Percentiles rank a stretch among this genome's conserved stretches.
Evolutionary conservation across 805 yeast species (phyloP).

Genomic region (Candida sphagnicola): DNA sequence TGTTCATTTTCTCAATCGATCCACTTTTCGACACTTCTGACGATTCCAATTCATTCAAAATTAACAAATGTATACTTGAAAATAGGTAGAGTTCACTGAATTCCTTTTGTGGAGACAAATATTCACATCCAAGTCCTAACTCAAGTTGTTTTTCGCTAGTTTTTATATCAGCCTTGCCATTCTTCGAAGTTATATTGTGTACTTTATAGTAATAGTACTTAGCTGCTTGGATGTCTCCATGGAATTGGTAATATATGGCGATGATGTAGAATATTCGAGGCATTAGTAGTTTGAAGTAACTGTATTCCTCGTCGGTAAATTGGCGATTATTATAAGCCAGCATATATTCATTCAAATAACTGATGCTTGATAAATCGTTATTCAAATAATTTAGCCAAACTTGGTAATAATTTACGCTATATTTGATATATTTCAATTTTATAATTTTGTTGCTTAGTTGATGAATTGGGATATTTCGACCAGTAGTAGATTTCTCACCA

Average conservation of each 20-base stretch:
- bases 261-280: slow-evolving; percentile 37
- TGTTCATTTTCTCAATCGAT: slow-evolving; percentile 4
- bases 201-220: slow-evolving; percentile 37
- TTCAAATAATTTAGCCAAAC: slow-evolving; percentile 32
- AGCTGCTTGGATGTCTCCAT: slow-evolving; percentile 33
- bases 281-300: slow-evolving; percentile 30
- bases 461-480: slow-evolving; percentile 9
- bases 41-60: slow-evolving; percentile 21
- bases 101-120: slow-evolving; percentile 12
- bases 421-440: slow-evolving; percentile 24
- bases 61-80: slow-evolving; percentile 25
- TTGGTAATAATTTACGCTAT: slow-evolving; percentile 31
- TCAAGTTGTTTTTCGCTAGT: slow-evolving; percentile 12
- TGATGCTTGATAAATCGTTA: slow-evolving; percentile 18
- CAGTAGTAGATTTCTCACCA: not conserved
- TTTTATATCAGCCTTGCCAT: slow-evolving; percentile 1
- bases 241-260: slow-evolving; percentile 36
- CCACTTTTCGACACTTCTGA: slow-evolving; percentile 3
- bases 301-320: slow-evolving; percentile 36
- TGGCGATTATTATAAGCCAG: slow-evolving; percentile 28
- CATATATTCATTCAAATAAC: slow-evolving; percentile 29
- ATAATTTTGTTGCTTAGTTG: slow-evolving; percentile 21
- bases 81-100: slow-evolving; percentile 25
- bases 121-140: slow-evolving; percentile 23
- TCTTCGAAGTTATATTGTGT: slow-evolving; percentile 15